Evolutionary conservation across 2,329 filamentous ascomycete genomes (phyloP), one percentile per base, ranked within the genome.

Genomic region (Paracoccidioides brasiliensis): DNA sequence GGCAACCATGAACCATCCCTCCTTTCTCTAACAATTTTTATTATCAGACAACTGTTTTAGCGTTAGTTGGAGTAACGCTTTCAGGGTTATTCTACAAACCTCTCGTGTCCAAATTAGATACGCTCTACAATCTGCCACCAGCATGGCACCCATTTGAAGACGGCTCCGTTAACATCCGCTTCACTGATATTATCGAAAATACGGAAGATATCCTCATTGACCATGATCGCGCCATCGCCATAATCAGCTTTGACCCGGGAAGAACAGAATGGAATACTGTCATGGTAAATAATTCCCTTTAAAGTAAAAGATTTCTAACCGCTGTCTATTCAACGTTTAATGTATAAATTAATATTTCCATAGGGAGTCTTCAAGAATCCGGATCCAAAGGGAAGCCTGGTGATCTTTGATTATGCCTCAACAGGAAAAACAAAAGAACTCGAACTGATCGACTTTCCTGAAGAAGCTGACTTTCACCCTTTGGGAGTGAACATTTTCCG

Each of bases 401-500:
- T 57, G 10, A 43, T 61, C 8, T 61, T 60, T 48, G 48, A 60
- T 45, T 61, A 61, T 50, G 58, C 58, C 14, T 43, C 49, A 9
- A 42, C 56, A 2, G 55, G 58, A 28, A 52, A 33, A 35, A 43
- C 59, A 5, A 56, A 53, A 6, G 50, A 60, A 45, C 35, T 61
- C 15, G 14, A 57, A 12, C 40, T 61, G 14, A 44, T 54, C 3
- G 57, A 53, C 5, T 56, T 59, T 41, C 48, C 48, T 7, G 35
- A 28, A 3, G 55, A 53, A 28, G 54, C 30, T 6, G 49, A 55
- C 30, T 57, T 61, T 33, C 58, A 57, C 41, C 59, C 59, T 33
- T 52, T 60, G 42, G 58, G 59, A 9, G 50, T 61, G 28, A 57
- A 54, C 45, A 45, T 60, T 15, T 61, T 59, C 52, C 59, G 55